Evolutionary conservation across 139 green algal genomes (phyloP).

Genomic region (Volvox reticuliferus): DNA sequence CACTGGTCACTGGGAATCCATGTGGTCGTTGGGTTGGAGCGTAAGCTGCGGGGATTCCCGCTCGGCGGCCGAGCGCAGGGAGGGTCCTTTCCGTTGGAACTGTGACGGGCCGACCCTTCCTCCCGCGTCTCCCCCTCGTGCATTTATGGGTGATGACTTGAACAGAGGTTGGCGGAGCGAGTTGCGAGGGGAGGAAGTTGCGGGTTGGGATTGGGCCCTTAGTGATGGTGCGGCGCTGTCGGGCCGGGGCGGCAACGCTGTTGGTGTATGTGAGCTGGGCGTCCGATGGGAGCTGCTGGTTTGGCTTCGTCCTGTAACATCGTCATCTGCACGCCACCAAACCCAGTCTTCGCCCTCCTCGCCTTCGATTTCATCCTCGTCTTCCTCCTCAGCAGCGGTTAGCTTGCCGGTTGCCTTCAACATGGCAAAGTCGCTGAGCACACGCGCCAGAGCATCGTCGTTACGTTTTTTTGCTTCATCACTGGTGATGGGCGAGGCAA

Average conservation of each 20-base stretch:
- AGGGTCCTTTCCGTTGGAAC: not conserved
- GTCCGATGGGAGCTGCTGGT: too few species aligned
- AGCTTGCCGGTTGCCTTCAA: not conserved
- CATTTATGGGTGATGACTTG: not conserved
- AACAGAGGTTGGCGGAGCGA: not conserved
- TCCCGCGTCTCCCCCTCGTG: not conserved
- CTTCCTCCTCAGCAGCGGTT: not conserved
- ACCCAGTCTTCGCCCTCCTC: conserved; percentile 48
- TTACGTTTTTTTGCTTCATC: conserved; percentile 22
- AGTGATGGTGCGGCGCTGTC: too few species aligned
- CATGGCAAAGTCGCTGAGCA: not conserved
- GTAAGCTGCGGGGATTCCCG: too few species aligned
- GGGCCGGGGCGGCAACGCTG: too few species aligned
- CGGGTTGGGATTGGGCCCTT: not conserved
- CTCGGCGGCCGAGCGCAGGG: not conserved
- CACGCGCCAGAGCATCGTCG: not conserved
- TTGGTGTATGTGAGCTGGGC: too few species aligned
- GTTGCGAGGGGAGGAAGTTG: not conserved
- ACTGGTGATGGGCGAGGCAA: not conserved
- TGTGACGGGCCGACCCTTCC: not conserved
- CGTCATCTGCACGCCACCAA: conserved; percentile 34
- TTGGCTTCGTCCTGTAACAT: not conserved
- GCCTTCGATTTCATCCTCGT: conserved; percentile 36
- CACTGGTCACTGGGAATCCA: too few species aligned
- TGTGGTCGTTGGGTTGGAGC: too few species aligned